Percentiles rank a stretch among this genome's conserved stretches.
These are phyloP conservation scores for Backusella psychrophila DNA, from an alignment of 192 early-diverging fungal species.

Conservation along the genomic window DNA sequence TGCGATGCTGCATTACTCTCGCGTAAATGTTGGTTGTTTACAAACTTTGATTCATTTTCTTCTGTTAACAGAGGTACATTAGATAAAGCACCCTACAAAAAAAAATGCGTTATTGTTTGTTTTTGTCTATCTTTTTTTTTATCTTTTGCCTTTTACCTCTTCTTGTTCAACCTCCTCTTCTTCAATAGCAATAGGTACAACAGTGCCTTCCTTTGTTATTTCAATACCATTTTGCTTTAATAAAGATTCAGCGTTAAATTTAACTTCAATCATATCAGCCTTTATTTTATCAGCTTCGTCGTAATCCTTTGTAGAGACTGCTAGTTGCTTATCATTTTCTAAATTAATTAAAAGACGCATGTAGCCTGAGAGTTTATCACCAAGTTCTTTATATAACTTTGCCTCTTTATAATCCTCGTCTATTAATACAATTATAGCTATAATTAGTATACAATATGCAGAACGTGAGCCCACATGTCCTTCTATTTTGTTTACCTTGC, in stretches of 20 bases:
- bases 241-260: neutral
- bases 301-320: conserved; percentile 66
- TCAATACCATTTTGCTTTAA: conserved; percentile 6
- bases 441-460: conserved; percentile 3
- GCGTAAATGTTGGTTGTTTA: neutral
- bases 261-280: conserved; percentile 8
- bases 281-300: conserved; percentile 68
- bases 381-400: conserved; percentile 49
- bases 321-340: conserved; percentile 51
- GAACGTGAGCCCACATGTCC: neutral
- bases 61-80: neutral
- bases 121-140: neutral
- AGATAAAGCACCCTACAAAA: conserved; percentile 2
- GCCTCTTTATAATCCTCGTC: conserved; percentile 63
- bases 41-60: neutral
- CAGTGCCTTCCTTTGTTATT: conserved; percentile 9
- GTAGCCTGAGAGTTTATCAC: neutral
- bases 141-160: neutral
- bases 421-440: conserved; percentile 12
- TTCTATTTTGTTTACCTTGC: conserved; percentile 33
- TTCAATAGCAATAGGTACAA: neutral
- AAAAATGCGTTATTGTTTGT: neutral
- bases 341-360: conserved; percentile 21
- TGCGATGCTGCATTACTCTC: neutral
- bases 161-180: neutral